Conservation (phyloP, 306 rosid genomes). For the Quercus agrifolia region DNA sequence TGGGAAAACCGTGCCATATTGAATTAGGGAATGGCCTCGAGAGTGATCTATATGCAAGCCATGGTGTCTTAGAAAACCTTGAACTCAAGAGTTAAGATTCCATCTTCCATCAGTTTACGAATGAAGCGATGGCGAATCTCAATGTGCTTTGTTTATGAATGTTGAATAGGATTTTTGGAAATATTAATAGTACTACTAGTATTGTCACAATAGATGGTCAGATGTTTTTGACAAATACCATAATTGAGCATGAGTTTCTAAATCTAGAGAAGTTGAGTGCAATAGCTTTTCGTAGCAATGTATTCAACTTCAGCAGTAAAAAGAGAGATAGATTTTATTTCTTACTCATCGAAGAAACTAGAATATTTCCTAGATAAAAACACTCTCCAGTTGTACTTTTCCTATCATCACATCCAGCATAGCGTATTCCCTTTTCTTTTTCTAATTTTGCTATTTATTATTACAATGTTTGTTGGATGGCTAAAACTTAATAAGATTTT, state of each 20-base stretch:
- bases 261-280: not conserved
- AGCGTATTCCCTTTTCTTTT: too few relatives aligned
- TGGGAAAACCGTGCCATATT: too few relatives aligned
- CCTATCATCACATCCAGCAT: not conserved
- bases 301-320: not conserved
- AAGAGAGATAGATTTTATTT: not conserved
- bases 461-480: too few relatives aligned
- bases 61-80: too few relatives aligned
- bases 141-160: not conserved
- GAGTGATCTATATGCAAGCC: too few relatives aligned
- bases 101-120: not conserved
- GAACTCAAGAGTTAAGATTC: too few relatives aligned
- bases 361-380: not conserved
- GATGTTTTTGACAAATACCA: not conserved
- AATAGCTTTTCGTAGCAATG: not conserved
- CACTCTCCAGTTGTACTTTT: not conserved
- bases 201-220: not conserved
- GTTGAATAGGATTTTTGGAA: not conserved
- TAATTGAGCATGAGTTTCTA: not conserved
- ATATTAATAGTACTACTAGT: not conserved
- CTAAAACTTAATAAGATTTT: too few relatives aligned
- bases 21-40: too few relatives aligned
- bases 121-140: not conserved
- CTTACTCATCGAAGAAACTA: not conserved
- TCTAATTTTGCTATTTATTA: too few relatives aligned